Base-by-base conservation (phyloP, 2,329 filamentous ascomycete species). In the Fusarium sp. region DNA sequence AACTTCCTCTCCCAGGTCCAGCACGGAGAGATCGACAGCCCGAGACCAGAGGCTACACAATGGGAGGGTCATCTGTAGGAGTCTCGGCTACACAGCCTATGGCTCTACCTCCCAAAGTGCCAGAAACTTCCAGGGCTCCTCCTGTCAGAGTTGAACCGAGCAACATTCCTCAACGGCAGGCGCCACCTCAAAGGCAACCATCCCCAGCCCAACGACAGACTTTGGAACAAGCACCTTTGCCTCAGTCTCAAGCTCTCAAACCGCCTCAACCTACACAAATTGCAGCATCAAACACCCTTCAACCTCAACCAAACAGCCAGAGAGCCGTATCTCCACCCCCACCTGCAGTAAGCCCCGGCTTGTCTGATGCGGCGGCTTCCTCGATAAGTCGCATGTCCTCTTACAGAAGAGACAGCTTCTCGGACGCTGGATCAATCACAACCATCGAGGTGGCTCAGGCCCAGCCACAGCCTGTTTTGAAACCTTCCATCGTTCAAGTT, bases 391-490 rank as follows among this genome's bases (percentile, higher is more conserved):
- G 57, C 31, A 62, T 67, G 23, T 65, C 72, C 25, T 72, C 74
- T 29, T 59, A 66, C 3, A 66, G 59, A 37, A 69, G 69, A 41
- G 74, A 75, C 8, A 77, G 68, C 25, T 56, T 77, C 37, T 77
- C 76, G 12, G 76, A 77, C 15, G 63, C 75, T 10, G 76, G 61
- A 5, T 77, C 76, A 15, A 73, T 77, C 44, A 75, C 70, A 8
- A 77, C 75, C 1, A 74, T 77, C 11, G 76, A 77, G 25, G 74
- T 77, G 3, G 69, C 73, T 7, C 76, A 77, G 38, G 76, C 76
- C 19, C 73, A 77, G 33, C 60, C 74, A 25, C 76, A 77, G 25
- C 71, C 74, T 27, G 76, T 77, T 9, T 56, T 77, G 23, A 66
- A 72, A 15, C 76, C 76, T 37, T 77, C 75, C 8, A 70, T 77